Conservation (phyloP, 2,329 filamentous ascomycete genomes). For the Sarocladium kiliense region DNA sequence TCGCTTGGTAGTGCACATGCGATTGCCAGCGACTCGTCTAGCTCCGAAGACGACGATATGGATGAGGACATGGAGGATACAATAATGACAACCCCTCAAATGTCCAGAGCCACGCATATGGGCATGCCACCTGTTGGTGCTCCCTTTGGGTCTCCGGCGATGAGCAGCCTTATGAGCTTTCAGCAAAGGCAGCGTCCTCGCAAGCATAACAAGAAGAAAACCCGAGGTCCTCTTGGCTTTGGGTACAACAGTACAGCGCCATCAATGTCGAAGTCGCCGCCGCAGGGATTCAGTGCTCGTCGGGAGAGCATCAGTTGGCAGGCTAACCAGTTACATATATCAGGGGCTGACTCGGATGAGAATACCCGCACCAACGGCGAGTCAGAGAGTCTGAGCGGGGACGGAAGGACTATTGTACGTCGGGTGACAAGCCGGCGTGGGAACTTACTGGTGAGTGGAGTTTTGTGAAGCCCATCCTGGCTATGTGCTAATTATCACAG, state of each 20-base stretch:
- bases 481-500: too few relatives aligned
- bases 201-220: conserved; percentile 52
- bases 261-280: conserved; percentile 68
- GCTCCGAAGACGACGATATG: conserved; percentile 61
- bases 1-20: conserved; percentile 68
- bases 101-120: conserved; percentile 50
- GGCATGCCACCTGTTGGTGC: conserved; percentile 37
- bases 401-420: conserved; percentile 69
- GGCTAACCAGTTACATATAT: conserved; percentile 81
- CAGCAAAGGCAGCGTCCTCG: conserved; percentile 66
- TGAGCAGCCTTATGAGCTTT: conserved; percentile 78
- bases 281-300: conserved; percentile 50
- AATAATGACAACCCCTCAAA: conserved; percentile 78
- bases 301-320: conserved; percentile 88
- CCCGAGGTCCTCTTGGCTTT: conserved; percentile 44
- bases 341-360: conserved; percentile 63
- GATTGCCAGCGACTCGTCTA: conserved; percentile 73
- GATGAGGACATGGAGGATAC: conserved; percentile 75
- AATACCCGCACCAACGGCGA: conserved; percentile 33
- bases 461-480: background rate
- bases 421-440: conserved; percentile 80
- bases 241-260: conserved; percentile 41
- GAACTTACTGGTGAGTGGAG: conserved; percentile 70
- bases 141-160: conserved; percentile 65
- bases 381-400: conserved; percentile 40